phyloP scores from a whole-genome alignment of 2,329 filamentous ascomycete genomes.

The Sporothrix inflata region DNA sequence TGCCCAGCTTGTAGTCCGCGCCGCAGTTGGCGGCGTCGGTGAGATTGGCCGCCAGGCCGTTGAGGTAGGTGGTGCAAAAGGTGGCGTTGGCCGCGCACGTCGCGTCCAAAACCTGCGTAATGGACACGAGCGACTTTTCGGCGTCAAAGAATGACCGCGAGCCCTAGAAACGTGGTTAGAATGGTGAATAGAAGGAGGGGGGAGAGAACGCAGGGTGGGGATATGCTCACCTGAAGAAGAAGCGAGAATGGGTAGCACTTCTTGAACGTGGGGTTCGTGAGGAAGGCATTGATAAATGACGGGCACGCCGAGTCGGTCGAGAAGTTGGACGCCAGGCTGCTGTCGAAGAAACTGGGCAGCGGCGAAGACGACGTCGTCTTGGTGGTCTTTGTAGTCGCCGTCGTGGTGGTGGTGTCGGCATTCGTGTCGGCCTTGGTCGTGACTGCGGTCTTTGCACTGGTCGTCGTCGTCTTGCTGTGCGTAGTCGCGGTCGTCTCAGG shows the following conservation, averaged over 20 bases:
- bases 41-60: conserved; percentile 66
- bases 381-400: conserved; percentile 36
- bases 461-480: conserved; percentile 31
- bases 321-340: conserved; percentile 65
- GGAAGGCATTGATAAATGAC: conserved; percentile 68
- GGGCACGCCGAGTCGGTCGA: conserved; percentile 60
- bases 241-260: conserved; percentile 83
- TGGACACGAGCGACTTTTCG: conserved; percentile 68
- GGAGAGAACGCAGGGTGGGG: background rate
- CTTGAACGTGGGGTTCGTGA: conserved; percentile 68
- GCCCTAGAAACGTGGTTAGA: conserved; percentile 56
- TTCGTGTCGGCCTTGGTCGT: conserved; percentile 22
- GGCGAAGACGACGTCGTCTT: conserved; percentile 43
- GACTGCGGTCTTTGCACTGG: conserved; percentile 28
- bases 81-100: conserved; percentile 71
- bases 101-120: conserved; percentile 77
- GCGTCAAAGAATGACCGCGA: conserved; percentile 84
- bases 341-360: conserved; percentile 70
- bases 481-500: conserved; percentile 22
- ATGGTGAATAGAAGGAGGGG: conserved; percentile 25
- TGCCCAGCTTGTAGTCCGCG: conserved; percentile 67
- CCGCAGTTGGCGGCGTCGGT: conserved; percentile 67
- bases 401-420: conserved; percentile 31
- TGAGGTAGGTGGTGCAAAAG: conserved; percentile 68
- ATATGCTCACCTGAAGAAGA: conserved; percentile 68